A percentile compares a stretch with the other conserved stretches of the same genome.
Evolutionary conservation across 164 flowering plant species (phyloP).

Genomic region (Tetracentron sinense): DNA sequence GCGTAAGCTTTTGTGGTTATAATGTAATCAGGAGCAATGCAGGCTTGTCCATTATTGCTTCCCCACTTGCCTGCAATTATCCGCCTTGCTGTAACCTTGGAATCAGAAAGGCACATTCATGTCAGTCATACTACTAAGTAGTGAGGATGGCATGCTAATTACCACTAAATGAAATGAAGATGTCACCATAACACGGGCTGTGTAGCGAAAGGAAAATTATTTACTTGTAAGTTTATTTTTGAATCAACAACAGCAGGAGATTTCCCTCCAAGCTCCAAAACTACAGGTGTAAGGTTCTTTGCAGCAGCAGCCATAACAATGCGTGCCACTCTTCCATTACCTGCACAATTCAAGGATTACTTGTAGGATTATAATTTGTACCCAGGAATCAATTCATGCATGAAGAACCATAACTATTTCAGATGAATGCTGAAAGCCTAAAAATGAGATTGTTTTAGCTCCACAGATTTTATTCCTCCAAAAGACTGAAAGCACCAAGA

Average conservation of each 20-base stretch:
- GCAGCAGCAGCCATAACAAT: conserved; percentile 91
- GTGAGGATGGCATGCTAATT: not conserved
- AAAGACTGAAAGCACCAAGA: not conserved
- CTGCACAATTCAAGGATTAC: conserved; percentile 32
- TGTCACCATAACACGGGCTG: not conserved
- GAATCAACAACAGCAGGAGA: conserved; percentile 85
- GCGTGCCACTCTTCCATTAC: conserved; percentile 78
- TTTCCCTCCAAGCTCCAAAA: conserved; percentile 96
- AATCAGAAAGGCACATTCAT: conserved; percentile 12
- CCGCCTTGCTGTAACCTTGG: conserved; percentile 64
- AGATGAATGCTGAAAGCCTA: not conserved
- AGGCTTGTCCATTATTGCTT: conserved; percentile 74
- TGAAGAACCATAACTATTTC: not conserved
- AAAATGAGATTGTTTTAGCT: too few relatives aligned
- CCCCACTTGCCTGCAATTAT: conserved; percentile 76
- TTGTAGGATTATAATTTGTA: not conserved
- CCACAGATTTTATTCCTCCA: not conserved
- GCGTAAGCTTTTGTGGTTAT: conserved; percentile 70
- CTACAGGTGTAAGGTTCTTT: conserved; percentile 91
- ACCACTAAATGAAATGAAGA: not conserved
- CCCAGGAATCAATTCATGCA: not conserved
- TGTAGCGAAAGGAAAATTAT: not conserved
- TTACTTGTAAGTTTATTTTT: conserved; percentile 57
- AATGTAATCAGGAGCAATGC: conserved; percentile 67
- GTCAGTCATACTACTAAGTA: not conserved